Evolutionary conservation across 148 eudicot genomes (phyloP), one percentile per base, ranked within the genome.

Genomic region (Salicornia ramosissima): DNA sequence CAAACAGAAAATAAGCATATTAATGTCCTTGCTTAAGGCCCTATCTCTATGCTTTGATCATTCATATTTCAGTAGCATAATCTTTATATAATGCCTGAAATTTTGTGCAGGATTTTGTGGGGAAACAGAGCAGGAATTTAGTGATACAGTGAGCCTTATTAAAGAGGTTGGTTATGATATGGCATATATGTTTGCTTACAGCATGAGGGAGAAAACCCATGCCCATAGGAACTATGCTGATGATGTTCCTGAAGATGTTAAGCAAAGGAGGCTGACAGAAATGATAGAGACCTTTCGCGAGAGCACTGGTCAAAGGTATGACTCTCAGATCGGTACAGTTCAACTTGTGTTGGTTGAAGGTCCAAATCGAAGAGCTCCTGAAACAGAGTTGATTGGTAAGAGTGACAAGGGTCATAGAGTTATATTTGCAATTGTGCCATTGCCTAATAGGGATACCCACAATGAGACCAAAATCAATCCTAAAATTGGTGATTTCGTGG

Each of bases 161-260:
- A 86, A 81, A 80, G 79, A 80, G 19, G 97, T 91, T 69, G 87
- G 93, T 36, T 95, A 89, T 56, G 99, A 95, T 72, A 91, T 95
- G 99, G 96, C 99, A 64, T 91, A 91, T 80, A 86, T 91, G 99
- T 95, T 95, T 83, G 99, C 99, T 54, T 95, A 89, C 75, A 91
- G 99, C 85, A 91, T 91, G 99, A 87, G 99, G 80, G 96, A 95
- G 84, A 95, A 91, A 85, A 95, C 99, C 51, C 99, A 95, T 69
- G 99, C 99, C 53, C 96, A 95, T 71, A 86, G 99, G 54, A 89
- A 87, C 64, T 91, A 91, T 54, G 58, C 45, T 24, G 99, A 95
- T 67, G 91, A 91, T 79, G 96, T 95, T 55, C 91, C 91, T 15
- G 91, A 91, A 6, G 83, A 75, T 9, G 82, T 87, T 64, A 95